Evolutionary conservation across 78 protist species (phyloP).

Genomic region (Dictyostelium citrinum): DNA sequence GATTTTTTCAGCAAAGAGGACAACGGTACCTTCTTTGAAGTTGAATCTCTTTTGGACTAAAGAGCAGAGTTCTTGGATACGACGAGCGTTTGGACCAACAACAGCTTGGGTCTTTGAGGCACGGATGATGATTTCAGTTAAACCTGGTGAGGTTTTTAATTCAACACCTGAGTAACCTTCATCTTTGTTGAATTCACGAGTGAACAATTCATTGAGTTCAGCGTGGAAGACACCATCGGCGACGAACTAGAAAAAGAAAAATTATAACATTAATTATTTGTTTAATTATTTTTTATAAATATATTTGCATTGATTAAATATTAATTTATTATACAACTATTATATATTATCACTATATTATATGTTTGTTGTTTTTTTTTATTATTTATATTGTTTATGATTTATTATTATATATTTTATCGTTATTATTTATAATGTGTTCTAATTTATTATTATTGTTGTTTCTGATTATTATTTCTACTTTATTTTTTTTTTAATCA

Average conservation of each 20-base stretch:
- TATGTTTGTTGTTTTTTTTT: too few relatives aligned
- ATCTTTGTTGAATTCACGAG: constrained; percentile 95
- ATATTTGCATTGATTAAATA: too few relatives aligned
- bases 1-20: constrained; percentile 97
- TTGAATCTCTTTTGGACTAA: constrained; percentile 98
- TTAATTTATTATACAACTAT: too few relatives aligned
- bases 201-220: constrained; percentile 98
- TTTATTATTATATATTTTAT: too few relatives aligned
- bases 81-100: constrained; percentile 97
- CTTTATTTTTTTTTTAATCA: too few relatives aligned
- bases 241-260: constrained; percentile 91
- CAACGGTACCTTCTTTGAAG: constrained; percentile 94
- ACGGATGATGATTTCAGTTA: constrained; percentile 99
- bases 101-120: constrained; percentile 96
- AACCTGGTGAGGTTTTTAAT: constrained; percentile 87
- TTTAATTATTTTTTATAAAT: too few relatives aligned
- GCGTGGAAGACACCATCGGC: constrained; percentile 99
- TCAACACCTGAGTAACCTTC: constrained; percentile 99
- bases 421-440: too few relatives aligned
- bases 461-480: too few relatives aligned
- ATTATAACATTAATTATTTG: background rate
- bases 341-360: too few relatives aligned
- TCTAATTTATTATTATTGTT: too few relatives aligned
- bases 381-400: too few relatives aligned
- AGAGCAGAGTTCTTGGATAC: constrained; percentile 97